Evolutionary conservation across 2,329 filamentous ascomycete genomes (phyloP).

Genomic region (Mycocentrospora acerina): DNA sequence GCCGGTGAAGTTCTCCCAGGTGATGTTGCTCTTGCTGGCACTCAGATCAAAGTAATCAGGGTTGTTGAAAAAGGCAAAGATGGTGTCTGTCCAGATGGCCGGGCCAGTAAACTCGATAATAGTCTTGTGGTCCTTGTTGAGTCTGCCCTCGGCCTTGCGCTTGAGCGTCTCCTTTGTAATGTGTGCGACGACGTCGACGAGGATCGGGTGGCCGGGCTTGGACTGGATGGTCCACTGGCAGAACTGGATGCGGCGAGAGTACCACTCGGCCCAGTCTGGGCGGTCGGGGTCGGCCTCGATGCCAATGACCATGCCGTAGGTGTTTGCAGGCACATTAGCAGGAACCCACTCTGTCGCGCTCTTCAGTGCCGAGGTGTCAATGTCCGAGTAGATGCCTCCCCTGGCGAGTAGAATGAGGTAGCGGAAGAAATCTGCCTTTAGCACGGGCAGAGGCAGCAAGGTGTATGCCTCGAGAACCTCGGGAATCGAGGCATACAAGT

Average conservation of each 20-base stretch:
- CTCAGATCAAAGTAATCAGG: slow-evolving; percentile 81
- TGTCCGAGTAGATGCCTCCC: slow-evolving; percentile 76
- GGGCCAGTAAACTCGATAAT: slow-evolving; percentile 95
- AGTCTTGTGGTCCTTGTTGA: slow-evolving; percentile 68
- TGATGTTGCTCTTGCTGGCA: slow-evolving; percentile 70
- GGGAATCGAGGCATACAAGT: slow-evolving; percentile 75
- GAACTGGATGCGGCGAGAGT: slow-evolving; percentile 93
- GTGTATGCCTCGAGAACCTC: slow-evolving; percentile 54
- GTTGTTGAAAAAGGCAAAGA: slow-evolving; percentile 95
- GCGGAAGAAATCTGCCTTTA: slow-evolving; percentile 67
- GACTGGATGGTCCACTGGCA: slow-evolving; percentile 99
- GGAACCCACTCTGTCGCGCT: slow-evolving; percentile 89
- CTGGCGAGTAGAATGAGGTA: slow-evolving; percentile 73
- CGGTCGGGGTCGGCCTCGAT: slow-evolving; percentile 97
- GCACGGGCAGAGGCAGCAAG: slow-evolving; percentile 51
- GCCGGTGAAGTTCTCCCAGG: slow-evolving; percentile 85
- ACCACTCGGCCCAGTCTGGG: slow-evolving; percentile 92
- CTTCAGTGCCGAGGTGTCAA: slow-evolving; percentile 84
- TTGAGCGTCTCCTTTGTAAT: slow-evolving; percentile 81
- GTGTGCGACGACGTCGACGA: slow-evolving; percentile 81
- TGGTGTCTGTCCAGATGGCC: slow-evolving; percentile 86
- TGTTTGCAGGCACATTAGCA: slow-evolving; percentile 69
- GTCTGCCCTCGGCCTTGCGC: slow-evolving; percentile 66
- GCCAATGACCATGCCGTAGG: slow-evolving; percentile 84
- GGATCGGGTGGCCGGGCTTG: slow-evolving; percentile 89